A percentile compares a stretch with the other conserved stretches of the same genome.
Evolutionary conservation across 1,139 yeast genomes (phyloP).

Genomic region (Diutina mesorugosa): DNA sequence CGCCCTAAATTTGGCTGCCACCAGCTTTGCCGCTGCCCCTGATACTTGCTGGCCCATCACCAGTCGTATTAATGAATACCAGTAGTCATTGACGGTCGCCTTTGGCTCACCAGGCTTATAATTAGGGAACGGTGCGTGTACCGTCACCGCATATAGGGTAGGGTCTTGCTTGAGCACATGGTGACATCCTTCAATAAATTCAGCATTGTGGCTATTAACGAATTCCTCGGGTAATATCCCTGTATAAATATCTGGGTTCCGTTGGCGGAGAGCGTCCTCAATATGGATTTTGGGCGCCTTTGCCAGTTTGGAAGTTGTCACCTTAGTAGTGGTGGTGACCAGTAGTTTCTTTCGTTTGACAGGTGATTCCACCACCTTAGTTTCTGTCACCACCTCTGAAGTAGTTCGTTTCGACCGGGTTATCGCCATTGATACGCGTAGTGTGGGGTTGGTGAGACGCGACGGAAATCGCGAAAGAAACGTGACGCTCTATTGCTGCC

Average conservation of each 20-base stretch:
- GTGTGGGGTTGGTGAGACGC: not conserved
- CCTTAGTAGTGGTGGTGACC: not conserved
- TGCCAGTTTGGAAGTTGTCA: not conserved
- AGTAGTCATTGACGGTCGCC: conserved; percentile 24
- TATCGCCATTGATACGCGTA: not conserved
- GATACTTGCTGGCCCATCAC: conserved; percentile 76
- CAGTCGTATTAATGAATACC: conserved; percentile 26
- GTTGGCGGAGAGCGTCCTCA: not conserved
- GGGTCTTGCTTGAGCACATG: conserved; percentile 32
- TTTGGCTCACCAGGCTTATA: conserved; percentile 9
- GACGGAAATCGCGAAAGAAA: not conserved
- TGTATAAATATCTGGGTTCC: not conserved
- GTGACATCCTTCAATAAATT: conserved; percentile 29
- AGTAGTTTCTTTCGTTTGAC: no score
- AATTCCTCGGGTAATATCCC: conserved; percentile 25
- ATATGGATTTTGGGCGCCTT: not conserved
- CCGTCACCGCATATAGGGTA: conserved; percentile 20
- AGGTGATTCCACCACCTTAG: not conserved
- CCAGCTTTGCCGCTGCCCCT: conserved; percentile 69
- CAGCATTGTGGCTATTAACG: conserved; percentile 25
- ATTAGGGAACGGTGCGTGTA: conserved; percentile 17
- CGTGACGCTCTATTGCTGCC: not conserved
- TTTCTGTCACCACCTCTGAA: not conserved
- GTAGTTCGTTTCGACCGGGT: not conserved
- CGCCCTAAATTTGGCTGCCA: conserved; percentile 32